phyloP scores from a whole-genome alignment of 768 basidiomycete genomes.

The Pisolithus albus region DNA sequence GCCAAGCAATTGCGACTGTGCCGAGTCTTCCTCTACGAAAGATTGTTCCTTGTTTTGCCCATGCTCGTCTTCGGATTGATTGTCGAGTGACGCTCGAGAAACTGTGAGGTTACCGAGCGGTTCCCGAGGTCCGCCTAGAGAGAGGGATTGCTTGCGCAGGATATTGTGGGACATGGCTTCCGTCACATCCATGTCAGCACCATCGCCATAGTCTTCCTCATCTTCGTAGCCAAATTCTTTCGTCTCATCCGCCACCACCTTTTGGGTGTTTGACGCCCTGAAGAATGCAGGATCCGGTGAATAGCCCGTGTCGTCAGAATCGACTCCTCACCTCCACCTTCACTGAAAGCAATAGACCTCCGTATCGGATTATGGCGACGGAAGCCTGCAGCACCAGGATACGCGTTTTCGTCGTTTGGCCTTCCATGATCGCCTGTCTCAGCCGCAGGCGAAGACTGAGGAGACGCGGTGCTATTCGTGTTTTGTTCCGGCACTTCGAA shows the following conservation, averaged over 20 bases:
- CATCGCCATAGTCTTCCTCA: slow-evolving; percentile 20
- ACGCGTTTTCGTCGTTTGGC: slow-evolving; percentile 59
- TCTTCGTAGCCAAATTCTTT: slow-evolving; percentile 30
- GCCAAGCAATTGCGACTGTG: slow-evolving; percentile 24
- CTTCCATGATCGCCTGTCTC: slow-evolving; percentile 12
- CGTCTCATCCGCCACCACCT: slow-evolving; percentile 38
- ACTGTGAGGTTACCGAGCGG: slow-evolving; percentile 26
- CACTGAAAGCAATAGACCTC: slow-evolving; percentile 44
- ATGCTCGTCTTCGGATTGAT: slow-evolving; percentile 8
- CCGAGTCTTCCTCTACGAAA: slow-evolving; percentile 22
- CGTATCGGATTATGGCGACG: slow-evolving; percentile 55
- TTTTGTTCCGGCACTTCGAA: slow-evolving; percentile 48
- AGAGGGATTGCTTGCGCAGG: slow-evolving; percentile 49
- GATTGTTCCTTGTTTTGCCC: slow-evolving; percentile 21
- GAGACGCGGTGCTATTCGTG: slow-evolving; percentile 38
- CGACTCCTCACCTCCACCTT: slow-evolving; percentile 46
- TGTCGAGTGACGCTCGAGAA: slow-evolving; percentile 8
- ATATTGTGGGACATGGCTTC: slow-evolving; percentile 47
- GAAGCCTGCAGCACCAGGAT: slow-evolving; percentile 45
- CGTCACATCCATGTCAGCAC: slow-evolving; percentile 71
- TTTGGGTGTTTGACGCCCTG: slow-evolving; percentile 28
- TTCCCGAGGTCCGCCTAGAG: slow-evolving; percentile 28
- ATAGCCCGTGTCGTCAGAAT: slow-evolving; percentile 58
- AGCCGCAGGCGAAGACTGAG: slow-evolving; percentile 37
- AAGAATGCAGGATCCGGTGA: slow-evolving; percentile 45